Percentiles rank a stretch among this genome's conserved stretches.
Conservation (phyloP, 495 filamentous ascomycete species). For the Neurospora sp. region DNA sequence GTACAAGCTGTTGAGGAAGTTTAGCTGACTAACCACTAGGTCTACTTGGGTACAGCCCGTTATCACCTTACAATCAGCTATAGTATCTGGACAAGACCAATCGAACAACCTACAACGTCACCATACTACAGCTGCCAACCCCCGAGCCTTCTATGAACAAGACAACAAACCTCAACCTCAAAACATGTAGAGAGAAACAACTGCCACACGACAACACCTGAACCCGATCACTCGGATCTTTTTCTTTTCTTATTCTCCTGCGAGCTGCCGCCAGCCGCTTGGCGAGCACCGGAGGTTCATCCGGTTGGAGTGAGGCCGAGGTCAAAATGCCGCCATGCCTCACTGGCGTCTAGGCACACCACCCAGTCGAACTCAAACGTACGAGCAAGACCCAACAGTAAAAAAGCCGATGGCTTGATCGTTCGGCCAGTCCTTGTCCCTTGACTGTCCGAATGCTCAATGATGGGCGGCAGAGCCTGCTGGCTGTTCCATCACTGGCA, state of each 20-base stretch:
- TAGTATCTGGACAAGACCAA: not conserved
- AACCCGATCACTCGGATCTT: not conserved
- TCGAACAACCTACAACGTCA: not conserved
- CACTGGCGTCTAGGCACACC: not conserved
- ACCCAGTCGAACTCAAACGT: too few relatives aligned
- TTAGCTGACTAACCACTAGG: not conserved
- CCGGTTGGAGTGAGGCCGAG: not conserved
- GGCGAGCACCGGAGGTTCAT: not conserved
- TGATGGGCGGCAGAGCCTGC: not conserved
- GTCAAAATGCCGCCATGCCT: not conserved
- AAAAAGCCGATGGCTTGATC: too few relatives aligned
- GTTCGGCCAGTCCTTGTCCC: too few relatives aligned
- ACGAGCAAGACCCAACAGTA: too few relatives aligned
- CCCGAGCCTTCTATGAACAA: not conserved
- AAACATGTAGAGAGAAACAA: not conserved
- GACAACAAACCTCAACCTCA: not conserved
- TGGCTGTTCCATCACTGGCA: not conserved
- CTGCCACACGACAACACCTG: not conserved
- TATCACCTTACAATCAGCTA: not conserved
- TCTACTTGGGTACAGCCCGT: not conserved
- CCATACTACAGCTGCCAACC: not conserved
- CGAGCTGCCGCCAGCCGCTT: not conserved
- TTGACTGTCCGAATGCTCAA: too few relatives aligned
- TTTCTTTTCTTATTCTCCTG: not conserved
- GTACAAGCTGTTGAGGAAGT: not conserved